A percentile compares a stretch with the other conserved stretches of the same genome.
Conservation (phyloP, 139 green algal genomes). For the Chlorella sp. region DNA sequence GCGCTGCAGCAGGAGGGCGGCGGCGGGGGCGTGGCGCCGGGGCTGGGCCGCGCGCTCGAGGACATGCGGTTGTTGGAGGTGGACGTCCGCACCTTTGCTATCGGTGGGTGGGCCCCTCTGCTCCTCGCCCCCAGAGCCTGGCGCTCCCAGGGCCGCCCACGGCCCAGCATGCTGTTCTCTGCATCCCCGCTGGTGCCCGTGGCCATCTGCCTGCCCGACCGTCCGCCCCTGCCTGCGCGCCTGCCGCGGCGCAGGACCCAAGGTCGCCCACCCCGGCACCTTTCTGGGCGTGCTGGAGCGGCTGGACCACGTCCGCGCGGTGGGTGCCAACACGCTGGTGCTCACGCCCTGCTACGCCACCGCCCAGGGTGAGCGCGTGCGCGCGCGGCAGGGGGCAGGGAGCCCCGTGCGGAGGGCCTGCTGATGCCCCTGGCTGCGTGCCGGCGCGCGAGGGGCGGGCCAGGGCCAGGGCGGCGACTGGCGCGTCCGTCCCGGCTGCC, state of each 20-base stretch:
- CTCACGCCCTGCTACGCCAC: constrained; percentile 47
- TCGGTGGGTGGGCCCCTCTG: background rate
- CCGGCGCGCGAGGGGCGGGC: too few species aligned
- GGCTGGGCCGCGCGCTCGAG: constrained; percentile 37
- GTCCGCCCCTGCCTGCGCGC: background rate
- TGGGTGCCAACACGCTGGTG: constrained; percentile 59
- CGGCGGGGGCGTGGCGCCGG: background rate
- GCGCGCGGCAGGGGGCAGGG: too few species aligned
- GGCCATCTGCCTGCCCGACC: background rate
- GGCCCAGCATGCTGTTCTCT: too few species aligned
- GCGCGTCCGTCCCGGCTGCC: background rate
- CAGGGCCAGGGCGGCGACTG: too few species aligned
- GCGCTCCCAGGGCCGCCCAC: too few species aligned
- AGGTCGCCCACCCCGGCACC: constrained; percentile 47
- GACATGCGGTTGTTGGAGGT: constrained; percentile 60
- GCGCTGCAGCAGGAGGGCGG: constrained; percentile 11
- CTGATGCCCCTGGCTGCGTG: too few species aligned
- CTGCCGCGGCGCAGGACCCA: background rate
- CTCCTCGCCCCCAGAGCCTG: too few species aligned
- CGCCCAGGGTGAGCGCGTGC: constrained; percentile 8
- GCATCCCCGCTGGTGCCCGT: background rate
- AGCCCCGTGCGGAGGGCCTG: background rate
- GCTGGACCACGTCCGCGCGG: constrained; percentile 33
- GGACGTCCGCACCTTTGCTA: constrained; percentile 64
- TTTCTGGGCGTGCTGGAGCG: constrained; percentile 68